These are phyloP conservation scores for Penicillium sp. DNA, from an alignment of 2,329 filamentous ascomycete genomes.

Conservation along the genomic window DNA sequence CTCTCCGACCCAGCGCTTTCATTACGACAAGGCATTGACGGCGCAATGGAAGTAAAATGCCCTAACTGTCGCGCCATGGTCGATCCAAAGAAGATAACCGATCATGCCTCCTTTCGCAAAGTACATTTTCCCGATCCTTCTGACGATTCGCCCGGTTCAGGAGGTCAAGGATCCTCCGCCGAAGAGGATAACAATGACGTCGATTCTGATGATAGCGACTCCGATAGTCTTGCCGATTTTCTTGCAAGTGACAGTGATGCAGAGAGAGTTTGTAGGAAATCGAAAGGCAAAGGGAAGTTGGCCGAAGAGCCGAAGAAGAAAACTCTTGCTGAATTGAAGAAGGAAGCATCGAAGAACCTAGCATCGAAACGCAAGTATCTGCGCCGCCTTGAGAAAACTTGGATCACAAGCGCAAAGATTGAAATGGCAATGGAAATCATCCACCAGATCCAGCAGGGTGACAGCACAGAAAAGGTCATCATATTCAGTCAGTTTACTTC, in stretches of 20 bases:
- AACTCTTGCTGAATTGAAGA: conserved; percentile 38
- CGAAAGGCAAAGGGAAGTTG: conserved; percentile 48
- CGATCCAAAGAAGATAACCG: conserved; percentile 72
- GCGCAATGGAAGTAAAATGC: conserved; percentile 63
- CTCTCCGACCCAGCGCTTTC: conserved; percentile 66
- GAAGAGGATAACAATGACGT: conserved; percentile 44
- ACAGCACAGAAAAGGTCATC: conserved; percentile 73
- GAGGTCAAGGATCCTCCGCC: not conserved
- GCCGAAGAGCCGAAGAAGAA: conserved; percentile 53
- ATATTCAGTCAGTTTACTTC: conserved; percentile 84
- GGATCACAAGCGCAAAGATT: conserved; percentile 76
- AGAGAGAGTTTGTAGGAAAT: conserved; percentile 54
- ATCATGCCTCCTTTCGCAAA: conserved; percentile 73
- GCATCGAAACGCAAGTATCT: conserved; percentile 72
- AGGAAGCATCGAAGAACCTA: conserved; percentile 64
- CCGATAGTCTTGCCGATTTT: conserved; percentile 26
- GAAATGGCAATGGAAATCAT: conserved; percentile 71
- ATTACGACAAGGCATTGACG: conserved; percentile 66
- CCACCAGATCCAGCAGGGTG: conserved; percentile 51
- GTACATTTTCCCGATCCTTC: conserved; percentile 67
- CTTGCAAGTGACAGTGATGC: conserved; percentile 35
- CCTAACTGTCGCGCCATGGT: conserved; percentile 75
- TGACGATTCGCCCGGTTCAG: conserved; percentile 31
- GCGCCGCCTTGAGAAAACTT: conserved; percentile 68
- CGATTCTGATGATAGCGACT: conserved; percentile 32